Base-by-base conservation (phyloP, 2,329 filamentous ascomycete genomes). In the Mariannaea elegans region DNA sequence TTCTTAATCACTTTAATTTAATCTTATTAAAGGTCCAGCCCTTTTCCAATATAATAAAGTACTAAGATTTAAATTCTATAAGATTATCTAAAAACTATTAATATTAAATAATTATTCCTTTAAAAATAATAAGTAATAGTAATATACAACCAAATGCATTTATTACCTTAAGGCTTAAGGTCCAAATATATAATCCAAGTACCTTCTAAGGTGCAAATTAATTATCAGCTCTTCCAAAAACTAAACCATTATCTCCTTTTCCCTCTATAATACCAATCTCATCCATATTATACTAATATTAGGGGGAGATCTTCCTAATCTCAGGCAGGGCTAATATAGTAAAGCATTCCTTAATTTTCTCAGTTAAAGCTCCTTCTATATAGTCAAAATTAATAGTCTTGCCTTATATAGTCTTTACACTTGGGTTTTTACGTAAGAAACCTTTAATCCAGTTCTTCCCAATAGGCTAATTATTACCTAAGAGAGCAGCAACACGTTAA, bases 261-360 rank as follows among this genome's bases (percentile, higher is more conserved):
- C 44, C 44, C 31, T 47, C 44, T 23, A 47, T 47, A n/a, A 47
- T 47, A 14, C 44, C 44, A 5, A 12, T 47, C 23, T 47, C 44
- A 47, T 47, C 44, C 44, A 47, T 47, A 47, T 47, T 47, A 47
- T 47, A 47, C 14, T 29, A 29, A 24, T 49, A 49, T 49, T 36
- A 7, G n/a, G n/a, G n/a, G n/a, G n/a, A n/a, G n/a, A n/a, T n/a
- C n/a, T n/a, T n/a, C n/a, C n/a, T n/a, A n/a, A n/a, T n/a, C n/a
- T n/a, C n/a, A n/a, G n/a, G n/a, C n/a, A n/a, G n/a, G n/a, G n/a
- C n/a, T n/a, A n/a, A n/a, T n/a, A n/a, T n/a, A n/a, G n/a, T n/a
- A n/a, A n/a, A n/a, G n/a, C n/a, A n/a, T n/a, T n/a, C n/a, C n/a
- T n/a, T n/a, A n/a, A n/a, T n/a, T n/a, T n/a, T n/a, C n/a, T n/a